phyloP scores from a whole-genome alignment of 371 early-diverging fungal species.

The Rhizomucor pusillus region DNA sequence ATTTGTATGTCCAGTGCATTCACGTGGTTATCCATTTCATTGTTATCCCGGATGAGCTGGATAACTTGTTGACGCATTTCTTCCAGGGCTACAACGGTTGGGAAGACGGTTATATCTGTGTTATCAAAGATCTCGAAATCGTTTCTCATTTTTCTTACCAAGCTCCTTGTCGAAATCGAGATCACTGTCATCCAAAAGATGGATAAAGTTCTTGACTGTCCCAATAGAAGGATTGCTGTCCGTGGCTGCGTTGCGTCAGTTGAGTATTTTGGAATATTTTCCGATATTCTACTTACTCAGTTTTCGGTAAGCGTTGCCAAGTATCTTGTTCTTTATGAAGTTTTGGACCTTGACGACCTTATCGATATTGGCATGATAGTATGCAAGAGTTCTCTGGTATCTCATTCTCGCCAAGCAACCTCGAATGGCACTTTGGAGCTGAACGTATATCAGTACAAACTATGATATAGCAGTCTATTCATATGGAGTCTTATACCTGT shows the following conservation, averaged over 20 bases:
- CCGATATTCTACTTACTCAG: slow-evolving; percentile 74
- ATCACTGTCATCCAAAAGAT: slow-evolving; percentile 88
- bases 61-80: slow-evolving; percentile 82
- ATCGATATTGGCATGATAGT: slow-evolving; percentile 65
- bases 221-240: slow-evolving; percentile 76
- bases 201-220: slow-evolving; percentile 84
- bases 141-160: slow-evolving; percentile 18
- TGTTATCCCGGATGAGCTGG: slow-evolving; percentile 88
- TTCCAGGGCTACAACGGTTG: slow-evolving; percentile 83
- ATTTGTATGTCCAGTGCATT: slow-evolving; percentile 95
- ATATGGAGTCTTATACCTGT: slow-evolving; percentile 19
- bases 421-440: slow-evolving; percentile 74
- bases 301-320: slow-evolving; percentile 77
- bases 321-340: slow-evolving; percentile 77
- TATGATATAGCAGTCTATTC: neutral
- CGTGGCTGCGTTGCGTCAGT: slow-evolving; percentile 39
- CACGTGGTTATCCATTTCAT: slow-evolving; percentile 76
- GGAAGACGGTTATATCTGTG: too few species aligned
- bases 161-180: slow-evolving; percentile 92
- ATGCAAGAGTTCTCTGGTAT: slow-evolving; percentile 56
- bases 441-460: neutral
- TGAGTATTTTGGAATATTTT: too few species aligned
- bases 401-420: slow-evolving; percentile 62
- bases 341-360: slow-evolving; percentile 86
- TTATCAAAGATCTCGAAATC: neutral